Conservation (phyloP, 371 early-diverging fungal genomes). For the Mortierella sp. region DNA sequence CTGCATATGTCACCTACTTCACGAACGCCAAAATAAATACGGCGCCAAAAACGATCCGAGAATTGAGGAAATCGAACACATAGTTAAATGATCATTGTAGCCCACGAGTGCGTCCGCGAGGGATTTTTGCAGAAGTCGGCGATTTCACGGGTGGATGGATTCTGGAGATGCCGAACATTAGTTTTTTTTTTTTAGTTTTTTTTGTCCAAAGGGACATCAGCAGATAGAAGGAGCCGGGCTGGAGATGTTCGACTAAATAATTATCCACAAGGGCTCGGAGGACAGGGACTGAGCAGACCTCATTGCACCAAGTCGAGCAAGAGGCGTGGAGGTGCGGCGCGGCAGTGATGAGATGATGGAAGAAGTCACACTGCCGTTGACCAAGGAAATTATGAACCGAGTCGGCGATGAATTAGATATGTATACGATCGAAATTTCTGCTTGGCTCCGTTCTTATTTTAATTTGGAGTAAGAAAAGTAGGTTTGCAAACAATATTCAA, state of each 20-base stretch:
- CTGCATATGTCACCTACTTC: neutral
- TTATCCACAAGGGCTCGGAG: neutral
- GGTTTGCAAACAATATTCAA: neutral
- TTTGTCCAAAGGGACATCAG: neutral
- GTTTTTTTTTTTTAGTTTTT: neutral
- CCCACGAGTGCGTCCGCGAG: neutral
- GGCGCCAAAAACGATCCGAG: neutral
- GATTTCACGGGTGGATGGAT: constrained; percentile 1
- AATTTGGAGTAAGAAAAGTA: no score
- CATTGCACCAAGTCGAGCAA: neutral
- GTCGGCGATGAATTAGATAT: constrained; percentile 10
- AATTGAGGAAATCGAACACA: neutral
- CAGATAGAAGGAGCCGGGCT: neutral
- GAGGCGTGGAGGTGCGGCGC: neutral
- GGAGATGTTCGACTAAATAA: constrained; percentile 2
- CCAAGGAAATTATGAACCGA: constrained; percentile 24
- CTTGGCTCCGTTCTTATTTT: neutral
- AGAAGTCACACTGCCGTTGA: neutral
- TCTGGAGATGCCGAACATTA: neutral
- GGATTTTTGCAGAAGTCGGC: neutral
- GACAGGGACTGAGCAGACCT: neutral
- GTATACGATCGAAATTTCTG: constrained; percentile 2
- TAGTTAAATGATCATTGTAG: neutral
- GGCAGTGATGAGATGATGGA: neutral
- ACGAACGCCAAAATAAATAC: neutral